Evolutionary conservation across 768 basidiomycete genomes (phyloP), one percentile per base, ranked within the genome.

Genomic region (Coprinellus micaceus): DNA sequence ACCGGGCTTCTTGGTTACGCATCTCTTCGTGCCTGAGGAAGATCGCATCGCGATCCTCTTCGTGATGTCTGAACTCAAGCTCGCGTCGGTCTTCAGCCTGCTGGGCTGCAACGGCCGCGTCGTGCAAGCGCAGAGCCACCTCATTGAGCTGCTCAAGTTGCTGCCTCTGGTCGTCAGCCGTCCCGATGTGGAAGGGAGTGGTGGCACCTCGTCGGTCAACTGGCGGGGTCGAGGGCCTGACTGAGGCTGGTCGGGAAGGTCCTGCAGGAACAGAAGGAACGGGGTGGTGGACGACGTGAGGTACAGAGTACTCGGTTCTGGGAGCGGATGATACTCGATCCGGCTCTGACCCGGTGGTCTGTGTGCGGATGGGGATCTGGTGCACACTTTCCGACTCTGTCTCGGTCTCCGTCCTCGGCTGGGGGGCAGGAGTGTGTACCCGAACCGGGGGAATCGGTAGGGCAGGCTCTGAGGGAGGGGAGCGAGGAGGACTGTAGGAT

Each of bases 81-180:
- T 91, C 89, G 10, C 89, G 81, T 45, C 73, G 74, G 24, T 82
- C 77, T 63, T 92, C 90, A 0, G 80, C 81, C 50, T 82, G 81
- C 33, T 80, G 77, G 0, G 83, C 80, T 2, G 76, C 75, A 7
- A 74, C 72, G 9, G 76, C 73, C 4, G 80, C 72, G 28, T 80
- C 72, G 3, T 75, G 72, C 12, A 90, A 64, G 21, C 77, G 76
- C 19, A 72, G 68, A 50, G 84, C 82, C 19, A 82, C 75, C 0
- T 82, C 84, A 10, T 78, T 77, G 24, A 91, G 74, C 19, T 82
- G 82, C 54, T 83, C 77, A 0, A 82, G 69, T 10, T 80, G 80
- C 45, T 79, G 78, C 30, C 83, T 77, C 52, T 82, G 80, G 45
- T 72, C 72, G 25, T 78, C 78, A 3, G 73, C 77, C 43, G 67